Conservation (phyloP, 2,329 filamentous ascomycete species). For the Aspergillus unguis region DNA sequence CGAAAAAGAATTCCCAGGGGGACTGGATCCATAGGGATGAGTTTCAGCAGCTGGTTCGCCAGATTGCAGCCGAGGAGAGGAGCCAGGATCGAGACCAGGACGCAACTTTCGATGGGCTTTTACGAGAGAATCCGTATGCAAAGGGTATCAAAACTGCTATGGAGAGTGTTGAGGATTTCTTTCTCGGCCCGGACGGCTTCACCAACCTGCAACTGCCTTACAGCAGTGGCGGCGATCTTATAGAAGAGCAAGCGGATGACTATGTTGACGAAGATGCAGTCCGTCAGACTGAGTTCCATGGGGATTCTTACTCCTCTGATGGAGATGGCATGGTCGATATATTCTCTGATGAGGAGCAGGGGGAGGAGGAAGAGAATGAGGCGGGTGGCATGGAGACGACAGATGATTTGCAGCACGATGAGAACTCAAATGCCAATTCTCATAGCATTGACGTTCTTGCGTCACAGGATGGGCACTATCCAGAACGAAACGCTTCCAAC, state of each 20-base stretch:
- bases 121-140: constrained; percentile 53
- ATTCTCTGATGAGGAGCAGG: constrained; percentile 17
- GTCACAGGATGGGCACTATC: neutral
- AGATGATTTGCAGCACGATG: constrained; percentile 22
- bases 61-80: constrained; percentile 64
- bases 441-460: neutral
- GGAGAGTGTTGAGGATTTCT: constrained; percentile 84
- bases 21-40: constrained; percentile 93
- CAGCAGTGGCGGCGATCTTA: constrained; percentile 11
- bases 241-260: constrained; percentile 32
- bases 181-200: constrained; percentile 59
- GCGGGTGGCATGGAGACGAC: constrained; percentile 9
- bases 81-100: constrained; percentile 43
- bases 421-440: constrained; percentile 21
- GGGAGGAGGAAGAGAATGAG: constrained; percentile 17
- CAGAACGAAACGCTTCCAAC: neutral
- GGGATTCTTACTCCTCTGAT: constrained; percentile 41
- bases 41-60: constrained; percentile 62
- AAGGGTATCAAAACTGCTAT: constrained; percentile 68
- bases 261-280: constrained; percentile 65
- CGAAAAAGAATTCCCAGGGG: constrained; percentile 66
- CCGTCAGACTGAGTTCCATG: constrained; percentile 44
- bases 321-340: constrained; percentile 37
- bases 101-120: constrained; percentile 64
- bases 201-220: constrained; percentile 20